Evolutionary conservation across 2,329 filamentous ascomycete genomes (phyloP).

Genomic region (Rutstroemia sp.): DNA sequence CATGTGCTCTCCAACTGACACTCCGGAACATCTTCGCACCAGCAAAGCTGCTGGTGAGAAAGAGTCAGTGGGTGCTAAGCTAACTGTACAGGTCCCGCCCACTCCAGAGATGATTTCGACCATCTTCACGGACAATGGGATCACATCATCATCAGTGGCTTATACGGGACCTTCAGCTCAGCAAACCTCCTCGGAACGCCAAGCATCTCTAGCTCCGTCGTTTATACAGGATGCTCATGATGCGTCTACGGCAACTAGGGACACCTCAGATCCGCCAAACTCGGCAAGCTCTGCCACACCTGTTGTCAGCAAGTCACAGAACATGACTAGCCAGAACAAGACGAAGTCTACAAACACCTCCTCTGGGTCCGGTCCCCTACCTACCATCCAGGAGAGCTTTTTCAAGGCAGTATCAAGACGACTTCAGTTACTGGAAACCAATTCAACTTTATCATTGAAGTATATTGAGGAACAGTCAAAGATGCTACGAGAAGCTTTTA

Average conservation of each 20-base stretch:
- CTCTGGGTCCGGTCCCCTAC: constrained; percentile 48
- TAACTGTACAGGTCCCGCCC: constrained; percentile 2
- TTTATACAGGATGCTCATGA: neutral
- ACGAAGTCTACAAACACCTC: constrained; percentile 32
- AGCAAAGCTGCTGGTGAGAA: neutral
- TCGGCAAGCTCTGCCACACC: constrained; percentile 10
- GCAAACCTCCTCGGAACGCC: neutral
- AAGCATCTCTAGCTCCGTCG: neutral
- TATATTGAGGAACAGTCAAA: constrained; percentile 96
- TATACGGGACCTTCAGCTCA: constrained; percentile 2
- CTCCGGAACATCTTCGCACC: constrained; percentile 1
- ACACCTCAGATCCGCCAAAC: constrained; percentile 7
- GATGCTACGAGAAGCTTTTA: constrained; percentile 80
- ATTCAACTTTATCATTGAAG: constrained; percentile 84
- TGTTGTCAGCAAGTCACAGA: constrained; percentile 14
- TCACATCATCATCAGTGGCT: constrained; percentile 1
- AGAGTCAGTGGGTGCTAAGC: neutral
- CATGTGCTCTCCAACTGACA: constrained; percentile 6
- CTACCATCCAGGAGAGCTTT: constrained; percentile 92
- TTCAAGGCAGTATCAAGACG: constrained; percentile 96
- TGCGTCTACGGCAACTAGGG: constrained; percentile 8
- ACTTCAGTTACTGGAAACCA: constrained; percentile 82
- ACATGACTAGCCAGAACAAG: constrained; percentile 15
- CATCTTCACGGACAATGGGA: constrained; percentile 1
- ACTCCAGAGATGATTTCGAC: constrained; percentile 6